Conservation (phyloP, 2,329 filamentous ascomycete genomes). For the Sclerotinia borealis region DNA sequence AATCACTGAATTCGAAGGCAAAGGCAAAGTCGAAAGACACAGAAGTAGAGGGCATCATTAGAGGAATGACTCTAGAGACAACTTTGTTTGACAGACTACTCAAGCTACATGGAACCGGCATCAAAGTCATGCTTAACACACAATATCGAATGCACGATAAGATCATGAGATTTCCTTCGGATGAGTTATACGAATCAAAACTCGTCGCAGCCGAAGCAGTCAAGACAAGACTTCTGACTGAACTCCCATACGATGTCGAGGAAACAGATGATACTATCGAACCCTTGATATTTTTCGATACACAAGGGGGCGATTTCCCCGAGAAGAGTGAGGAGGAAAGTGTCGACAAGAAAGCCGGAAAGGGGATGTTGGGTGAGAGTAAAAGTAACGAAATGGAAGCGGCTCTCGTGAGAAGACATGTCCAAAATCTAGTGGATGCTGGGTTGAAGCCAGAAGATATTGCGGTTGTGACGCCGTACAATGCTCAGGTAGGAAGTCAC, state of each 20-base stretch:
- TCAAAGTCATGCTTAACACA: constrained; percentile 93
- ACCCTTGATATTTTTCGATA: constrained; percentile 90
- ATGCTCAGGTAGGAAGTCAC: constrained; percentile 63
- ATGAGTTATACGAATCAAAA: constrained; percentile 76
- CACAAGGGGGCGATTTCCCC: constrained; percentile 86
- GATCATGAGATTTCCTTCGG: constrained; percentile 92
- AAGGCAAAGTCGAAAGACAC: constrained; percentile 32
- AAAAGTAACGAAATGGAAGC: constrained; percentile 94
- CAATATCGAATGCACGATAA: constrained; percentile 97
- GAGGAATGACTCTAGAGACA: constrained; percentile 66
- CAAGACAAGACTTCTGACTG: constrained; percentile 65
- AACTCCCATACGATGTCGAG: constrained; percentile 69
- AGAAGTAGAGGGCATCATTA: constrained; percentile 37
- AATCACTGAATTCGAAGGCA: constrained; percentile 58
- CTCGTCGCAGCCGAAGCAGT: constrained; percentile 78
- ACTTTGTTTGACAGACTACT: constrained; percentile 90
- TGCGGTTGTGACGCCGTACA: constrained; percentile 92
- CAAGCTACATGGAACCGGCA: constrained; percentile 67
- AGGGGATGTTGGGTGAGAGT: constrained; percentile 58
- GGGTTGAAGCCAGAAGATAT: constrained; percentile 81
- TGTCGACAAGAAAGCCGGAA: constrained; percentile 41
- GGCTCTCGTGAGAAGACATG: constrained; percentile 70
- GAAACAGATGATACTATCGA: constrained; percentile 83
- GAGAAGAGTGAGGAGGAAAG: constrained; percentile 75
- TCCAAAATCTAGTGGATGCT: constrained; percentile 66